Base-by-base conservation (phyloP, 495 filamentous ascomycete genomes). In the Xylona heveae region DNA sequence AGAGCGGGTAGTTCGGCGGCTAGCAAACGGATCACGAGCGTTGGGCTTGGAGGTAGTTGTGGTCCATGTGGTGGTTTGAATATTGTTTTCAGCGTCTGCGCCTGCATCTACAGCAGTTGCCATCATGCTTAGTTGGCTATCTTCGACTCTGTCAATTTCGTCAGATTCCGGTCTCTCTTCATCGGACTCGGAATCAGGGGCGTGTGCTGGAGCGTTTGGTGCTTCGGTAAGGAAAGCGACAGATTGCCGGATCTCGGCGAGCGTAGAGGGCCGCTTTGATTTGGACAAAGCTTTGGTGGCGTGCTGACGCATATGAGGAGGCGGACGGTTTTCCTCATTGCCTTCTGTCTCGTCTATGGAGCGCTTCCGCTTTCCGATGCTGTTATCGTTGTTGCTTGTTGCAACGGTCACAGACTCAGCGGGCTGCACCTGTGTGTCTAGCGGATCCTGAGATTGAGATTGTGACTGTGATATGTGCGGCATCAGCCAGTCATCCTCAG, bases 201-300 rank as follows among this genome's bases (percentile, higher is more conserved):
- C 39, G 5, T 50, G 46, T 20, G 52, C 50, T 4, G 56, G 55
- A 33, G 49, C 47, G 34, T 51, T 18, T 18, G 13, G 30, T n/a
- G 8, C 7, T 2, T 88, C 83, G 15, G 85, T 72, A 6, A 93
- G 61, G 52, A 74, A 76, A 23, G 77, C 83, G 1, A 91, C 52
- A 0, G 76, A 76, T 39, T 81, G 66, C 24, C 78, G 68, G 47
- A 93, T 74, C 41, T 90, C 80, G 21, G 65, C 61, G 8, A 88
- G 52, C n/a, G 68, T 71, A 5, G 70, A 56, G 12, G 69, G 79
- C 50, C 60, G 70, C 52, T 66, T 73, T 32, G 55, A 57, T 50
- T 53, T 61, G 6, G 51, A 59, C 17, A 45, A 46, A 15, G 57
- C 49, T 27, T 61, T 62, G 9, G 71, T 79, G 15, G n/a, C n/a